Conservation (phyloP, 1,284 basidiomycete genomes). For the Coniophora puteana region DNA sequence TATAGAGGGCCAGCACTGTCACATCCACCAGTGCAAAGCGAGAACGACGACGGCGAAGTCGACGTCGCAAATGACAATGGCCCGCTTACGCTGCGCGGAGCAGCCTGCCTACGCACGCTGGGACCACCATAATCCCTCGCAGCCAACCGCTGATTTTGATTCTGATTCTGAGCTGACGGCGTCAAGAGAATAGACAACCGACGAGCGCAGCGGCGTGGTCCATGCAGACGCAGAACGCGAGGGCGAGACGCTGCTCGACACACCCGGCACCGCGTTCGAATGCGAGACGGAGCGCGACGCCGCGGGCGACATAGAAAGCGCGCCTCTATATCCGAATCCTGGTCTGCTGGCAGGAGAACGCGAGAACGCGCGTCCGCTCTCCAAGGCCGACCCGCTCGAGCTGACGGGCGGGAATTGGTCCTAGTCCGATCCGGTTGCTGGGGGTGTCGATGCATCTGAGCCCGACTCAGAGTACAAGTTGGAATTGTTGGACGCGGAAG, state of each 20-base stretch:
- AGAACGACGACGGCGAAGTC: constrained; percentile 14
- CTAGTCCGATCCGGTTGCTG: constrained; percentile 15
- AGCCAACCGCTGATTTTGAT: too few species aligned
- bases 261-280: too few species aligned
- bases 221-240: constrained; percentile 26
- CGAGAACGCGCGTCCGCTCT: constrained; percentile 9
- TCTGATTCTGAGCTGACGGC: too few species aligned
- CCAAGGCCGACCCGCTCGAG: constrained; percentile 23
- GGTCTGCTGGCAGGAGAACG: too few species aligned
- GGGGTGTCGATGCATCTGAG: constrained; percentile 10
- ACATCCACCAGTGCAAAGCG: too few species aligned
- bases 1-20: too few species aligned
- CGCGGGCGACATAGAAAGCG: constrained; percentile 16
- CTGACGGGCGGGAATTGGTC: constrained; percentile 28
- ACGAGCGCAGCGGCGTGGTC: constrained; percentile 20
- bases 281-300: constrained; percentile 22
- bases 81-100: too few species aligned
- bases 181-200: too few species aligned
- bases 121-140: too few species aligned
- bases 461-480: constrained; percentile 1
- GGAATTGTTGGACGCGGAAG: constrained; percentile 11
- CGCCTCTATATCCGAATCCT: constrained; percentile 9
- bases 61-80: constrained; percentile 11
- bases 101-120: too few species aligned
- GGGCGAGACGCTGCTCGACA: constrained; percentile 8